Base-by-base conservation (phyloP, 164 flowering plant genomes). In the Liquidambar formosana region DNA sequence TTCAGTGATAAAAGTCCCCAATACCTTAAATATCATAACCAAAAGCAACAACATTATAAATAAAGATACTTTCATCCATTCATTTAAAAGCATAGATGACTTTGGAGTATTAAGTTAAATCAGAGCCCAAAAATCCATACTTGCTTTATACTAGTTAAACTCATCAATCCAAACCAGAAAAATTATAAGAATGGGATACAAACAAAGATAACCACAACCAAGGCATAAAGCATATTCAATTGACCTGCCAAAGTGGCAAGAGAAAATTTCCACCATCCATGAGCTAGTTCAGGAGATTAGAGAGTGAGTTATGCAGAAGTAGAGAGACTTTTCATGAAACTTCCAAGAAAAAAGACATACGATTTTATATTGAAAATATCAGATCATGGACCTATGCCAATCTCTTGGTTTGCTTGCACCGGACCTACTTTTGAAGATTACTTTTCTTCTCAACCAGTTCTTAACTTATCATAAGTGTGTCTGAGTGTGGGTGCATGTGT, bases 1-100 rank as follows among this genome's bases (percentile, higher is more conserved):
- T 72, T 94, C 99, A 18, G 83, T 76, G 71, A 94, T 90, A 77
- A 94, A 92, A 15, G 99, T 94, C 26, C 97, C 97, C 76, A 92
- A 63, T 26, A 89, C 95, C 99, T 92, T 68, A 23, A 51, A 44
- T 53, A 73, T 25, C 70, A 73, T 18, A 25, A 18, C 51, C 52
- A 65, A 23, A 63, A 45, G 44, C 9, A 51, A 33, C 56, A 67
- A 46, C 25, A 47, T 12, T 28, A 26, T 0, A 53, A 1, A 44
- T 5, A 67, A 33, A 46, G 8, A 63, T 46, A 57, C 53, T 38
- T 56, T 57, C 61, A 22, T 1, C 60, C 49, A 38, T 45, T 63
- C 47, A 63, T 44, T 15, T 13, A 16, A 63, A 23, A 23, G 15
- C 26, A 14, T 11, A 46, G 18, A 63, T 21, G 26, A 23, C 51